A percentile compares a stretch with the other conserved stretches of the same genome.
Conservation (phyloP, 2,329 filamentous ascomycete species). For the Claviceps capensis region DNA sequence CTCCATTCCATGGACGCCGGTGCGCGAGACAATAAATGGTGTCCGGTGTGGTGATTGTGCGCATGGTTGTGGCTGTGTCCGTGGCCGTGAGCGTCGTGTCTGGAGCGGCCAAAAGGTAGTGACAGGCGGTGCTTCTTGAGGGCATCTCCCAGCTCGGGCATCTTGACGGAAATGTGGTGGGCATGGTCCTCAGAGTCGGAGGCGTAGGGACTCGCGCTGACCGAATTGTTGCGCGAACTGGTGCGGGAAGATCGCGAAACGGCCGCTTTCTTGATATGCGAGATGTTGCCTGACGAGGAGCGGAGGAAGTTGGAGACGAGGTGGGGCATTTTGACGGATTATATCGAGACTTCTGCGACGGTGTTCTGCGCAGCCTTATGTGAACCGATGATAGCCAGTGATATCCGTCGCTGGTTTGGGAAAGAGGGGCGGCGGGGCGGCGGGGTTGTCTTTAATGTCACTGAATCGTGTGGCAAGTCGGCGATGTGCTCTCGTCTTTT, state of each 20-base stretch:
- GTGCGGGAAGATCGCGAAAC: slow-evolving; percentile 18
- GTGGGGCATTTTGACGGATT: slow-evolving; percentile 34
- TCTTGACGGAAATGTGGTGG: slow-evolving; percentile 17
- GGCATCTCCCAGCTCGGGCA: slow-evolving; percentile 24
- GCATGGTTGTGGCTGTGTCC: background rate
- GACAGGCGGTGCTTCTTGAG: slow-evolving; percentile 29
- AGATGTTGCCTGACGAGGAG: slow-evolving; percentile 35
- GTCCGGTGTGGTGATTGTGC: slow-evolving; percentile 17
- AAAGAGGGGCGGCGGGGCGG: no score
- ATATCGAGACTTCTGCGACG: background rate
- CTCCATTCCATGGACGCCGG: slow-evolving; percentile 36
- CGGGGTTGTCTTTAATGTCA: no score
- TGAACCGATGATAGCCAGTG: no score
- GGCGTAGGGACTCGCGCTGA: slow-evolving; percentile 19
- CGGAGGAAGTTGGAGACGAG: slow-evolving; percentile 44
- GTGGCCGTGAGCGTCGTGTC: background rate
- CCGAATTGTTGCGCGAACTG: slow-evolving; percentile 13
- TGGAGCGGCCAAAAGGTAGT: slow-evolving; percentile 22
- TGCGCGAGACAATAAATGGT: slow-evolving; percentile 3
- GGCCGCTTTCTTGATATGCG: slow-evolving; percentile 27
- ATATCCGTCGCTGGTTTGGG: no score
- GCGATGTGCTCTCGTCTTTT: no score
- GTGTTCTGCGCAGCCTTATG: no score
- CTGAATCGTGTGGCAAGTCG: no score
- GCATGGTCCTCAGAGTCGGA: slow-evolving; percentile 22